Percentiles rank a stretch among this genome's conserved stretches.
These are phyloP conservation scores for Pseudocercospora fijiensis DNA, from an alignment of 2,329 filamentous ascomycete genomes.

Conservation along the genomic window DNA sequence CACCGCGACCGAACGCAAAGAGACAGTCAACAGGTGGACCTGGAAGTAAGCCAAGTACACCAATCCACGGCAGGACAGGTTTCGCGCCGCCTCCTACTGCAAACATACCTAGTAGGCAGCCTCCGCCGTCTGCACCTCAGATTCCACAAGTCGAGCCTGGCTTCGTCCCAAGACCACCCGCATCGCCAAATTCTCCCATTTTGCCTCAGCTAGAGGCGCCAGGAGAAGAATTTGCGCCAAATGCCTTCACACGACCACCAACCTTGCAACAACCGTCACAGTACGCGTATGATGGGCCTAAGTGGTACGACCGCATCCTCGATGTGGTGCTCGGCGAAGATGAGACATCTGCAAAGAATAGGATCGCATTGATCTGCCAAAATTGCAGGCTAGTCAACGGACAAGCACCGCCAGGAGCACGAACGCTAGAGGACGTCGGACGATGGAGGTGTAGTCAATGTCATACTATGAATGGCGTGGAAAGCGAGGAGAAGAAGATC, in stretches of 20 bases:
- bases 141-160: conserved; percentile 16
- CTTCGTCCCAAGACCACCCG: conserved; percentile 1
- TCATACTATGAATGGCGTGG: conserved; percentile 74
- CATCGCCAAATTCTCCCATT: conserved; percentile 51
- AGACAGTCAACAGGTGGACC: conserved; percentile 26
- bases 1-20: conserved; percentile 40
- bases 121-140: conserved; percentile 16
- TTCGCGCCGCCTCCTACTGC: conserved; percentile 63
- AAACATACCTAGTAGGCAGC: conserved; percentile 54
- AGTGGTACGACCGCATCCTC: conserved; percentile 94
- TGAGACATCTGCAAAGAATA: conserved; percentile 87
- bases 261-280: conserved; percentile 23
- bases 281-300: conserved; percentile 40
- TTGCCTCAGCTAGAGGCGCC: conserved; percentile 32
- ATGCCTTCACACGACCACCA: conserved; percentile 55
- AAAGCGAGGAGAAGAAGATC: conserved; percentile 72
- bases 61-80: conserved; percentile 55
- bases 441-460: conserved; percentile 89
- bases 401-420: conserved; percentile 85
- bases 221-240: conserved; percentile 69
- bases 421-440: conserved; percentile 73
- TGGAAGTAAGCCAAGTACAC: conserved; percentile 27
- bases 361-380: conserved; percentile 80
- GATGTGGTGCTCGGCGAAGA: conserved; percentile 93
- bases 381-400: conserved; percentile 88